Conservation (phyloP, 2,329 filamentous ascomycete species). For the Fusarium graminum region DNA sequence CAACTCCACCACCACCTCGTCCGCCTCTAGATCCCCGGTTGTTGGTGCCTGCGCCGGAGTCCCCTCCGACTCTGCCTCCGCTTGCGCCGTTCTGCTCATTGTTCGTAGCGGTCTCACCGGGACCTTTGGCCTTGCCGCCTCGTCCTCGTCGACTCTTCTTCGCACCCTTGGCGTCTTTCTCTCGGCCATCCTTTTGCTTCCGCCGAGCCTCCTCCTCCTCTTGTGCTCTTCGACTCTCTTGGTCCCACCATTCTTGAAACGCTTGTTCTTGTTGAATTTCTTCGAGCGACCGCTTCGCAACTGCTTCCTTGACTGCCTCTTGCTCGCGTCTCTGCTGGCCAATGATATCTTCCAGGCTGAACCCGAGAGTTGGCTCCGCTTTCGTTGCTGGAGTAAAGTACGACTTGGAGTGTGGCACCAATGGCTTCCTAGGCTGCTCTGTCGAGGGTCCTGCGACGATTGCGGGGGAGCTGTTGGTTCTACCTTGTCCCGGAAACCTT, state of each 20-base stretch:
- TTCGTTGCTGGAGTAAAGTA: conserved; percentile 70
- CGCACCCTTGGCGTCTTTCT: conserved; percentile 58
- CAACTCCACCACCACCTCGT: conserved; percentile 41
- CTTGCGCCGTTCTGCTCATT: conserved; percentile 34
- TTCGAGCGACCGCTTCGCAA: conserved; percentile 87
- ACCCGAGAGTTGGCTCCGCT: conserved; percentile 72
- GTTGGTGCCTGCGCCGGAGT: conserved; percentile 27
- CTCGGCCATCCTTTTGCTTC: conserved; percentile 53
- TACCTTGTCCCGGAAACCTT: conserved; percentile 70
- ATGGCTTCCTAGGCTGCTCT: conserved; percentile 55
- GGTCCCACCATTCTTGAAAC: conserved; percentile 97
- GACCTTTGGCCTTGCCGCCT: conserved; percentile 49
- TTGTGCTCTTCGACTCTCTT: conserved; percentile 80
- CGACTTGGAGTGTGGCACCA: conserved; percentile 71
- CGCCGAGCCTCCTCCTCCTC: conserved; percentile 69
- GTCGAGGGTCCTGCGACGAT: conserved; percentile 47
- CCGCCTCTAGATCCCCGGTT: conserved; percentile 35
- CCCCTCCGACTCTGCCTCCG: conserved; percentile 28
- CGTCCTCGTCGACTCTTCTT: conserved; percentile 51
- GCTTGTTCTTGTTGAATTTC: conserved; percentile 98
- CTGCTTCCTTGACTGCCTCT: conserved; percentile 82
- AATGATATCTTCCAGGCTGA: conserved; percentile 90
- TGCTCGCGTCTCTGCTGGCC: conserved; percentile 88
- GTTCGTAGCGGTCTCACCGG: conserved; percentile 37
- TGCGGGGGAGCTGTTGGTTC: conserved; percentile 54